Conservation (phyloP, 805 yeast genomes). For the Yarrowia osloensis region DNA sequence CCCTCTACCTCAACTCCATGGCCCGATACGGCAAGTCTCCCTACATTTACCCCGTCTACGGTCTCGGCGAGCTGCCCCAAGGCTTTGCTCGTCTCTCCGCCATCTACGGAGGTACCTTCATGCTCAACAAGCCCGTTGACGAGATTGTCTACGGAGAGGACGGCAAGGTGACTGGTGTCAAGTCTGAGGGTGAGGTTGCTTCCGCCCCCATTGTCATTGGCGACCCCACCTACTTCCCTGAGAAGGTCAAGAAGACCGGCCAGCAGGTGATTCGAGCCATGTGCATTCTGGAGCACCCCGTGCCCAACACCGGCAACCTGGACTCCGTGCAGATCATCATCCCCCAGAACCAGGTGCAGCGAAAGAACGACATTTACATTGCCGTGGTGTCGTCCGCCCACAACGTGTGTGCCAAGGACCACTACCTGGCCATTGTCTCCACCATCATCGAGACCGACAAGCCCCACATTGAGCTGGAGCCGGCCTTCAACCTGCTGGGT, state of each 20-base stretch:
- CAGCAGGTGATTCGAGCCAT: constrained; percentile 77
- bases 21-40: constrained; percentile 97
- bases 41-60: constrained; percentile 92
- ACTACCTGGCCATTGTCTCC: constrained; percentile 89
- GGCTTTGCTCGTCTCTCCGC: constrained; percentile 97
- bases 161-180: constrained; percentile 80
- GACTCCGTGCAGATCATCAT: constrained; percentile 93
- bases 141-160: constrained; percentile 75
- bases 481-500: constrained; percentile 90
- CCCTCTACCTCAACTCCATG: constrained; percentile 84
- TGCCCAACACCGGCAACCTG: constrained; percentile 75
- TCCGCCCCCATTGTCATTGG: constrained; percentile 93
- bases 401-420: constrained; percentile 85
- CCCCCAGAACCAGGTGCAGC: constrained; percentile 91
- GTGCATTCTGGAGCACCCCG: constrained; percentile 87
- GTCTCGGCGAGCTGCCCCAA: constrained; percentile 97
- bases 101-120: constrained; percentile 96
- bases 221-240: constrained; percentile 97
- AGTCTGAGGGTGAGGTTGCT: constrained; percentile 87
- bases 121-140: constrained; percentile 95
- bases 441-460: constrained; percentile 91
- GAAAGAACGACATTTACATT: constrained; percentile 92
- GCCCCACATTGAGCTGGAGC: constrained; percentile 89
- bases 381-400: constrained; percentile 89
- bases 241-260: constrained; percentile 70